Percentiles rank a stretch among this genome's conserved stretches.
Evolutionary conservation across 306 rosid species (phyloP).

Genomic region (Clitoria ternatea): DNA sequence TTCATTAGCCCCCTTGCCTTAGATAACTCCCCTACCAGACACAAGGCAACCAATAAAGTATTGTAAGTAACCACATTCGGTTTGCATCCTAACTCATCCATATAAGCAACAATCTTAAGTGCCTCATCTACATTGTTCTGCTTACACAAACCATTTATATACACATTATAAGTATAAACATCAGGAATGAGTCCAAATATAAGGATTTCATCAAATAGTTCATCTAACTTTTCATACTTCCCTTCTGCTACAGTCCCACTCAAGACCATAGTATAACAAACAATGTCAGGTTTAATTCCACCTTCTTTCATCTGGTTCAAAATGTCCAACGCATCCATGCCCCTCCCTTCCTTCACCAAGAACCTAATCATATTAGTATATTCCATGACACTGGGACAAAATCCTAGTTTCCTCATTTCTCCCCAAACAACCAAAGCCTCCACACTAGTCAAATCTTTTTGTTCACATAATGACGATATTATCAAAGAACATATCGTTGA

Average conservation of each 20-base stretch:
- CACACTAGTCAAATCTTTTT: slow-evolving; percentile 23
- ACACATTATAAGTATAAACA: slow-evolving; percentile 63
- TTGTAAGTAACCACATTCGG: slow-evolving; percentile 71
- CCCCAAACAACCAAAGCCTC: slow-evolving; percentile 55
- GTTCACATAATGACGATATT: slow-evolving; percentile 48
- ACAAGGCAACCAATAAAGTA: slow-evolving; percentile 49
- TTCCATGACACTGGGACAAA: slow-evolving; percentile 57
- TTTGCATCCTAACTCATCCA: slow-evolving; percentile 67
- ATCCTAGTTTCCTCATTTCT: slow-evolving; percentile 50
- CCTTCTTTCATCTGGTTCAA: slow-evolving; percentile 53
- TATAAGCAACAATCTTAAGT: slow-evolving; percentile 40
- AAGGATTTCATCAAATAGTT: slow-evolving; percentile 72
- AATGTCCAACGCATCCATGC: slow-evolving; percentile 47
- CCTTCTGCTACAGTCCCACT: slow-evolving; percentile 45
- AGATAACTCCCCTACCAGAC: slow-evolving; percentile 35
- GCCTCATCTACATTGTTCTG: slow-evolving; percentile 49
- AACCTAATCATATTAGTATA: slow-evolving; percentile 52
- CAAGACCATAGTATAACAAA: slow-evolving; percentile 75
- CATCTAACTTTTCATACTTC: slow-evolving; percentile 43
- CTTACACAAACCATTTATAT: slow-evolving; percentile 65
- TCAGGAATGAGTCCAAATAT: slow-evolving; percentile 71
- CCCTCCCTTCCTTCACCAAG: slow-evolving; percentile 53
- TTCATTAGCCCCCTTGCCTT: slow-evolving; percentile 43
- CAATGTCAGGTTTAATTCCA: slow-evolving; percentile 66
- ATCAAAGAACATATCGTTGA: slow-evolving; percentile 56